Evolutionary conservation across 2,329 filamentous ascomycete species (phyloP).

Genomic region (Alternaria solani): DNA sequence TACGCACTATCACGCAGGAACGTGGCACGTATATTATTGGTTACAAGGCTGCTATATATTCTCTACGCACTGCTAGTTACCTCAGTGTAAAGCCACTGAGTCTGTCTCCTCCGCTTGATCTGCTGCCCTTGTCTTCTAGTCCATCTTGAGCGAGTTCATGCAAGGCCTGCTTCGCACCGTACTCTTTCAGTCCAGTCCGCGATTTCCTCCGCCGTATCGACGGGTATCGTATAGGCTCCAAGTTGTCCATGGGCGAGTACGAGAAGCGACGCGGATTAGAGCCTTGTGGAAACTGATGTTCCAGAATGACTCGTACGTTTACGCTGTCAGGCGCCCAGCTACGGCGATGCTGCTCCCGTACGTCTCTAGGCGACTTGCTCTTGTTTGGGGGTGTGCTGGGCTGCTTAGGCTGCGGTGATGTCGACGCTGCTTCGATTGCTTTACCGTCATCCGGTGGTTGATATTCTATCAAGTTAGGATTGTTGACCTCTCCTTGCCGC

Average conservation of each 20-base stretch:
- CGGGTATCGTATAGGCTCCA: constrained; percentile 25
- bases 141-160: constrained; percentile 25
- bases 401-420: constrained; percentile 6
- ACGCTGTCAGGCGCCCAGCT: constrained; percentile 38
- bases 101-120: constrained; percentile 4
- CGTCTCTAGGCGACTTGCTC: constrained; percentile 11
- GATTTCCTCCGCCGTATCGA: constrained; percentile 38
- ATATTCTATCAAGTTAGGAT: constrained; percentile 4
- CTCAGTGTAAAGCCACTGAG: not conserved
- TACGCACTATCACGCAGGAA: not conserved
- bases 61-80: not conserved
- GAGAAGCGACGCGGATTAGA: constrained; percentile 31
- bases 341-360: constrained; percentile 16
- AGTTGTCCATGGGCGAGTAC: constrained; percentile 24
- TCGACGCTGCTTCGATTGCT: constrained; percentile 16
- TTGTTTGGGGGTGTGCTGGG: constrained; percentile 13
- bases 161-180: constrained; percentile 33
- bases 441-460: constrained; percentile 7
- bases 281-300: constrained; percentile 28
- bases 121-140: constrained; percentile 6
- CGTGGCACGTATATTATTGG: not conserved
- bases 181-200: constrained; percentile 35
- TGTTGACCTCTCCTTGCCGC: constrained; percentile 8
- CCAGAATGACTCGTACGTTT: constrained; percentile 40
- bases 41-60: not conserved